A percentile compares a stretch with the other conserved stretches of the same genome.
Conservation (phyloP, 495 filamentous ascomycete species). For the Penicillium coprophilum region DNA sequence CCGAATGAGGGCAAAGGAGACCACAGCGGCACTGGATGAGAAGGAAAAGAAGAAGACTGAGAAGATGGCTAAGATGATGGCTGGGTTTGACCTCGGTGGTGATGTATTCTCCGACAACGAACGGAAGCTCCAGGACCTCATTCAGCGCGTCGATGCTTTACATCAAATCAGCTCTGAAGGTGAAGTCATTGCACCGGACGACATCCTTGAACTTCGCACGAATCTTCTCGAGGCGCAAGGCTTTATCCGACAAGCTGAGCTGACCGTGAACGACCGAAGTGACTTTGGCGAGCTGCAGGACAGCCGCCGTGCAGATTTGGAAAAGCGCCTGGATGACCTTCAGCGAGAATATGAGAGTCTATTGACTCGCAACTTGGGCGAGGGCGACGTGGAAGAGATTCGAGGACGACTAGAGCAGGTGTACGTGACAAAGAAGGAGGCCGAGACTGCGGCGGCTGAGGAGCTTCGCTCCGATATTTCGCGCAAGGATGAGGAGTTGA, state of each 20-base stretch:
- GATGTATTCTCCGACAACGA: constrained; percentile 93
- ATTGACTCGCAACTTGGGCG: constrained; percentile 74
- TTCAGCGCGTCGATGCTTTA: constrained; percentile 76
- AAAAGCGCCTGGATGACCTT: constrained; percentile 66
- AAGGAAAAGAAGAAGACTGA: constrained; percentile 98
- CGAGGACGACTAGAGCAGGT: constrained; percentile 74
- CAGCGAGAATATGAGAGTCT: constrained; percentile 80
- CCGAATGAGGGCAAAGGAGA: constrained; percentile 93
- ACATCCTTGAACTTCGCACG: constrained; percentile 70
- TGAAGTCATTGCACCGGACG: constrained; percentile 77
- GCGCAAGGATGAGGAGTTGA: constrained; percentile 73
- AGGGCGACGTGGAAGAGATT: constrained; percentile 78
- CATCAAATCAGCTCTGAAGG: constrained; percentile 73
- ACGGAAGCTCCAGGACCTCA: constrained; percentile 73
- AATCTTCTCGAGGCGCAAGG: constrained; percentile 86
- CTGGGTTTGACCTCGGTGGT: constrained; percentile 87
- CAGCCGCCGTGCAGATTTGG: constrained; percentile 68
- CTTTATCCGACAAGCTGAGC: constrained; percentile 88
- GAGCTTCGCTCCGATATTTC: constrained; percentile 71
- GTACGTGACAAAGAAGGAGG: constrained; percentile 69
- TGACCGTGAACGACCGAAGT: constrained; percentile 67
- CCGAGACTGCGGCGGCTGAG: constrained; percentile 64
- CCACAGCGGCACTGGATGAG: constrained; percentile 80
- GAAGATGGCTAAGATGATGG: constrained; percentile 99
- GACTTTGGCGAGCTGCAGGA: constrained; percentile 61